These are phyloP conservation scores for Kwoniella mangroviensis DNA, from an alignment of 768 basidiomycete genomes.

Conservation along the genomic window DNA sequence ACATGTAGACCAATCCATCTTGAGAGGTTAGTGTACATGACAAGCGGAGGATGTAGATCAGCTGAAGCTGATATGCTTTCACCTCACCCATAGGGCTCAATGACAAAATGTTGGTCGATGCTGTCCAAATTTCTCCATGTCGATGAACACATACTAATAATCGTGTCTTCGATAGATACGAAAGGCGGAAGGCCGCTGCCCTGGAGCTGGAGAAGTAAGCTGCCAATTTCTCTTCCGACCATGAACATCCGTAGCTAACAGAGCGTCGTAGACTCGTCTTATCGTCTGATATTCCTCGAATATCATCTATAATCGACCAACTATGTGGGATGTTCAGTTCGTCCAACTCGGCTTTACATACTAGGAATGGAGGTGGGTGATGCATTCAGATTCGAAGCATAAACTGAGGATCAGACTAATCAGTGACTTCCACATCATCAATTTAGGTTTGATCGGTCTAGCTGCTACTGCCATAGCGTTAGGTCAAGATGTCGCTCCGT, in stretches of 20 bases:
- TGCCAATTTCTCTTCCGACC: constrained; percentile 1
- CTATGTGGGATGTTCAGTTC: constrained; percentile 92
- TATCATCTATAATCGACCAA: constrained; percentile 87
- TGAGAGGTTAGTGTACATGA: constrained; percentile 35
- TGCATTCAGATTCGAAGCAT: background rate
- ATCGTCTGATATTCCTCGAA: constrained; percentile 78
- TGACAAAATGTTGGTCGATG: constrained; percentile 51
- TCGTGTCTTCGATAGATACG: constrained; percentile 64
- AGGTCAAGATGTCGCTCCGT: constrained; percentile 87
- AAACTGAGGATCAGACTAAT: background rate
- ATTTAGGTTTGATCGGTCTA: constrained; percentile 77
- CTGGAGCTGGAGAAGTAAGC: constrained; percentile 90
- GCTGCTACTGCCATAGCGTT: constrained; percentile 97
- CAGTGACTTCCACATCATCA: background rate
- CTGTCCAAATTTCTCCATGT: background rate
- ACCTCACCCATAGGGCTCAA: constrained; percentile 47
- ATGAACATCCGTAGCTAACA: background rate
- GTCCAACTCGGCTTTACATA: constrained; percentile 77
- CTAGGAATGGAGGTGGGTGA: constrained; percentile 75
- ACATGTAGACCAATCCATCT: constrained; percentile 41
- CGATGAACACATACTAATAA: constrained; percentile 15
- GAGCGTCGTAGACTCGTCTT: constrained; percentile 63
- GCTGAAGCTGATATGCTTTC: background rate
- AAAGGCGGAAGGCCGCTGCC: constrained; percentile 93
- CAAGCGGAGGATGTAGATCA: background rate